A percentile compares a stretch with the other conserved stretches of the same genome.
Evolutionary conservation across 2,329 filamentous ascomycete genomes (phyloP).

Genomic region (Didymella segeticola): DNA sequence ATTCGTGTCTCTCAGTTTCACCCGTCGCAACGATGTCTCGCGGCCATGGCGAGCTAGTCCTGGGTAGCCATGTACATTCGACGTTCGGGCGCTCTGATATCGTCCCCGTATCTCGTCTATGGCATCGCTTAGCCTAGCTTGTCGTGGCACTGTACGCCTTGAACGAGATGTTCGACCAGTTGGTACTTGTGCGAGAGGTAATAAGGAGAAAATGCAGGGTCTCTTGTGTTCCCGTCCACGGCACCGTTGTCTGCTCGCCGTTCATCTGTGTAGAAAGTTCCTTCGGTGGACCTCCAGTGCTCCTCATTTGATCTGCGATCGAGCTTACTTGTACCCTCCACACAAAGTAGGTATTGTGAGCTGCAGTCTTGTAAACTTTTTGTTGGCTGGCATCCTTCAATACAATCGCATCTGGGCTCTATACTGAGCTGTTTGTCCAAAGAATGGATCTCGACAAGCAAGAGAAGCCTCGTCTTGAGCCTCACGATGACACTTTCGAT

Average conservation of each 20-base stretch:
- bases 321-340: neutral
- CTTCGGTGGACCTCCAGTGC: neutral
- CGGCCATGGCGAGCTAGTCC: neutral
- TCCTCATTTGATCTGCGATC: constrained; percentile 15
- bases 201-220: constrained; percentile 12
- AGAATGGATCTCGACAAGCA: constrained; percentile 10
- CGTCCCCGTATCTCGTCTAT: constrained; percentile 13
- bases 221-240: neutral
- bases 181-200: constrained; percentile 11
- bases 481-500: constrained; percentile 30
- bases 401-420: neutral
- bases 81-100: neutral
- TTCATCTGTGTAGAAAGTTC: constrained; percentile 3
- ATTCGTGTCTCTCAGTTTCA: constrained; percentile 5
- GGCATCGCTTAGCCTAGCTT: constrained; percentile 23
- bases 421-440: neutral
- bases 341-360: neutral
- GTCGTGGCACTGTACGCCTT: neutral
- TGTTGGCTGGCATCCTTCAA: neutral
- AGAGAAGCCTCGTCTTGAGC: constrained; percentile 21
- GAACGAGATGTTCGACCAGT: neutral
- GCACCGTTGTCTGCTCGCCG: constrained; percentile 1
- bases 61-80: constrained; percentile 2
- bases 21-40: constrained; percentile 2
- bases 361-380: neutral